phyloP scores from a whole-genome alignment of 768 basidiomycete genomes.

The Termitomyces sp. region DNA sequence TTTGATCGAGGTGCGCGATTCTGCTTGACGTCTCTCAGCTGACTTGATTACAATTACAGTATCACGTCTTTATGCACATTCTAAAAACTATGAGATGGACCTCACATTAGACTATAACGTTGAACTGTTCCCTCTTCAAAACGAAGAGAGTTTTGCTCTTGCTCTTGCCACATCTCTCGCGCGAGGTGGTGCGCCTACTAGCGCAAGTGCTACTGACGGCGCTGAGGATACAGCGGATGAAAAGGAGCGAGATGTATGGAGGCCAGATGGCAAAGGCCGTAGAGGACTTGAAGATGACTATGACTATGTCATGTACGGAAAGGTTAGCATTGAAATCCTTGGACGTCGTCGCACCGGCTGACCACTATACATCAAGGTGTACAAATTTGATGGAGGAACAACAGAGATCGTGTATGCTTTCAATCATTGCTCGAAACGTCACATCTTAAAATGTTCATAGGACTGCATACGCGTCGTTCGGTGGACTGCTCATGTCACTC shows the following conservation, averaged over 20 bases:
- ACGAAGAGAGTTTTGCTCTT: slow-evolving; percentile 73
- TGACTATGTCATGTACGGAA: slow-evolving; percentile 99
- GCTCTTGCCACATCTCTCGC: slow-evolving; percentile 82
- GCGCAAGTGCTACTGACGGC: slow-evolving; percentile 44
- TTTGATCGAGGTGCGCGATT: slow-evolving; percentile 83
- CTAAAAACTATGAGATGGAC: slow-evolving; percentile 90
- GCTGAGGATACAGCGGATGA: slow-evolving; percentile 53
- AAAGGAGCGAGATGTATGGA: slow-evolving; percentile 77
- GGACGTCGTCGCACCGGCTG: background rate
- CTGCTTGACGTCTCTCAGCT: background rate
- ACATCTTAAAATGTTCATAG: slow-evolving; percentile 34
- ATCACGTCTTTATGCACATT: slow-evolving; percentile 85
- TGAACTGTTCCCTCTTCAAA: slow-evolving; percentile 78
- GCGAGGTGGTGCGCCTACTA: slow-evolving; percentile 45
- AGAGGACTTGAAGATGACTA: slow-evolving; percentile 91
- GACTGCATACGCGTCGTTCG: slow-evolving; percentile 95
- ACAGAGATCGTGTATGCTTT: slow-evolving; percentile 78
- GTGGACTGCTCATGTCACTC: slow-evolving; percentile 91
- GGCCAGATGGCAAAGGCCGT: slow-evolving; percentile 79
- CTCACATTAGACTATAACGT: slow-evolving; percentile 92
- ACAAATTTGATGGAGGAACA: slow-evolving; percentile 90
- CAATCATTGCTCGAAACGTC: slow-evolving; percentile 1
- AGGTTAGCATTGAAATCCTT: slow-evolving; percentile 46
- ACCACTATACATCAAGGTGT: slow-evolving; percentile 54
- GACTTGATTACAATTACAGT: slow-evolving; percentile 45